Evolutionary conservation across 805 yeast genomes (phyloP), one percentile per base, ranked within the genome.

Genomic region (Saturnispora sekii): DNA sequence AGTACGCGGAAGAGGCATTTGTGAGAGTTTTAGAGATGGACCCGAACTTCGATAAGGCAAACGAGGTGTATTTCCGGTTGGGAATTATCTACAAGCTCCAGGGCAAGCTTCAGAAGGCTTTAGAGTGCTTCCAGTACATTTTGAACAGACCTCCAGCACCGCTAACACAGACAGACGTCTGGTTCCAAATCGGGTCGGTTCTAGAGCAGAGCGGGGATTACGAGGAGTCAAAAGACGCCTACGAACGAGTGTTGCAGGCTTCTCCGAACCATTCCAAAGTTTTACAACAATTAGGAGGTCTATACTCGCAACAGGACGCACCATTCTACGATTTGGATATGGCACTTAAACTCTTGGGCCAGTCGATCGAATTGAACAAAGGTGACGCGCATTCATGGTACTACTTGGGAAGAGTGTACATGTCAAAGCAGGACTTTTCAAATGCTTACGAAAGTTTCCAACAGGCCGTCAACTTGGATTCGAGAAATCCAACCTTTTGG

Each of bases 391-490:
- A 93, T 57, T 81, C 95, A 29, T 93, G 98, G 98, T 93, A 93
- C 66, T 85, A 93, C 62, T 66, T 93, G 40, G 98, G 98, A 41
- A 78, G 97, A 53, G 95, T 94, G 51, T 95, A 90, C 68, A 90
- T 93, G 97, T 82, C 95, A 34, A 78, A 90, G 57, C 88, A 85
- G 52, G 96, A 90, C 63, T 93, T 88, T 68, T 83, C 93, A 48
- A 88, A 93, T 41, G 97, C 98, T 2, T 93, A 90, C 65, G 97
- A 93, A 60, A 94, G 97, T 0, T 93, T 90, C 76, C 98, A 93
- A 68, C 97, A 89, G 62, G 97, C 97, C 10, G 98, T 93, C 48
- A 93, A 93, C 63, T 76, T 96, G 51, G 97, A 93, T 64, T 83
- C 95, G 33, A 76, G 97, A 62, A 93, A 93, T 63, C 97, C 98